Conservation (phyloP, 1,139 yeast species). For the Hemisphaericaspora subhashii region DNA sequence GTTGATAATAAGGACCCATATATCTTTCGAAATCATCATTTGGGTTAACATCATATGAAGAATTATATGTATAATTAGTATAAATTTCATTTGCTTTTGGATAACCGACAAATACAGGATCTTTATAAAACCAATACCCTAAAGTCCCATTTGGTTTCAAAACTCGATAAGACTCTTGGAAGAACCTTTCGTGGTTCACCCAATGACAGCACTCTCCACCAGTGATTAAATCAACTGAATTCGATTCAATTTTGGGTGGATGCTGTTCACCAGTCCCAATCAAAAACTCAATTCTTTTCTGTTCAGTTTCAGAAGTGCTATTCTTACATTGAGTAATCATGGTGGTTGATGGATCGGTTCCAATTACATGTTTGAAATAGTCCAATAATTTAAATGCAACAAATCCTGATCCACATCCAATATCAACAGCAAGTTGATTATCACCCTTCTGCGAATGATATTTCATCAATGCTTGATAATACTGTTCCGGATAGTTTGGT, state of each 20-base stretch:
- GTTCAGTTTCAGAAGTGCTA: constrained; percentile 6
- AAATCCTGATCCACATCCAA: constrained; percentile 87
- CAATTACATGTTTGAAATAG: constrained; percentile 51
- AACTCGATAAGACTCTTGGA: constrained; percentile 47
- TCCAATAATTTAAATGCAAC: constrained; percentile 58
- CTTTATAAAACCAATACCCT: constrained; percentile 79
- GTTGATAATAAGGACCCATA: constrained; percentile 73
- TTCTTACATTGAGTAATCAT: constrained; percentile 58
- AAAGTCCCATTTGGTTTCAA: constrained; percentile 63
- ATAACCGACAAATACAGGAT: constrained; percentile 51
- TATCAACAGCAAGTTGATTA: constrained; percentile 50
- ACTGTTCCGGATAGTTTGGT: constrained; percentile 36
- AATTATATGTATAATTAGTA: constrained; percentile 39
- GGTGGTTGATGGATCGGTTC: constrained; percentile 63
- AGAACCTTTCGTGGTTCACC: constrained; percentile 60
- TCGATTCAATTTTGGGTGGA: constrained; percentile 21
- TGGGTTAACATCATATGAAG: constrained; percentile 21
- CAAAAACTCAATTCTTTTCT: constrained; percentile 24
- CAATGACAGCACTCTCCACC: constrained; percentile 83
- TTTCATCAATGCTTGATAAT: constrained; percentile 30
- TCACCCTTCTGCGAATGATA: constrained; percentile 26
- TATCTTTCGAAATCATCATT: constrained; percentile 35
- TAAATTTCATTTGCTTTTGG: constrained; percentile 44
- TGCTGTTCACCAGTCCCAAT: constrained; percentile 33
- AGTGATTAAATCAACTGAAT: constrained; percentile 58